Evolutionary conservation across 805 yeast species (phyloP).

Genomic region (Ogataea haglerorum): DNA sequence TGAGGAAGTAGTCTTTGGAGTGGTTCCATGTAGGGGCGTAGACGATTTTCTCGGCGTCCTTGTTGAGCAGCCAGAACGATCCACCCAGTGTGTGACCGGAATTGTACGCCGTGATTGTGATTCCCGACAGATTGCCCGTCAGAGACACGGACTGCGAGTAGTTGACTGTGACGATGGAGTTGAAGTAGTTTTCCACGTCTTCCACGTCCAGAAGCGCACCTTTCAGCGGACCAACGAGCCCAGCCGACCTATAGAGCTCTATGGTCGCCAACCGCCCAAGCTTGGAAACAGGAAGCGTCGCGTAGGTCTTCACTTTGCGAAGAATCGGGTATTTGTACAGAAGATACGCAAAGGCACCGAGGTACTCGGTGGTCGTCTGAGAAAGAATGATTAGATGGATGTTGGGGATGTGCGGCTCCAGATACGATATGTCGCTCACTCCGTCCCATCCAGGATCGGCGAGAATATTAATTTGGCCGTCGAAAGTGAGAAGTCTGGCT

Average conservation of each 20-base stretch:
- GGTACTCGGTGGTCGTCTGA: conserved; percentile 74
- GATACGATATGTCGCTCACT: conserved; percentile 36
- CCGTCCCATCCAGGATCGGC: conserved; percentile 82
- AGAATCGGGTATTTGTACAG: conserved; percentile 58
- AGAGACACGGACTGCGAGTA: conserved; percentile 72
- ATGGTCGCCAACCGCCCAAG: conserved; percentile 81
- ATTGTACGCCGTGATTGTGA: conserved; percentile 74
- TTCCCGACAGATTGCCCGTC: conserved; percentile 55
- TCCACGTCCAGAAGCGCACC: conserved; percentile 56
- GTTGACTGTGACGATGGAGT: conserved; percentile 63
- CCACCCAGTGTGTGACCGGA: conserved; percentile 96
- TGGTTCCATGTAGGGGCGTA: conserved; percentile 96
- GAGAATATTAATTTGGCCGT: conserved; percentile 48
- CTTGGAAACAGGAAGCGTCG: conserved; percentile 87
- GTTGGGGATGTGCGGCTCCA: conserved; percentile 42
- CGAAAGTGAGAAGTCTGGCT: conserved; percentile 50
- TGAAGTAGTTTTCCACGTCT: conserved; percentile 80
- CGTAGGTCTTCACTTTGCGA: conserved; percentile 67
- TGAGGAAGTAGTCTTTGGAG: conserved; percentile 79
- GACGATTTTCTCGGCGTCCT: conserved; percentile 73
- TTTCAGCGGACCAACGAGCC: conserved; percentile 69
- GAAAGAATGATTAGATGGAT: conserved; percentile 76
- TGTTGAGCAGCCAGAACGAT: conserved; percentile 75
- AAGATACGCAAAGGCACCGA: conserved; percentile 75
- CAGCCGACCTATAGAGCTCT: conserved; percentile 73